Base-by-base conservation (phyloP, 495 filamentous ascomycete genomes). In the Penicillium lagena region DNA sequence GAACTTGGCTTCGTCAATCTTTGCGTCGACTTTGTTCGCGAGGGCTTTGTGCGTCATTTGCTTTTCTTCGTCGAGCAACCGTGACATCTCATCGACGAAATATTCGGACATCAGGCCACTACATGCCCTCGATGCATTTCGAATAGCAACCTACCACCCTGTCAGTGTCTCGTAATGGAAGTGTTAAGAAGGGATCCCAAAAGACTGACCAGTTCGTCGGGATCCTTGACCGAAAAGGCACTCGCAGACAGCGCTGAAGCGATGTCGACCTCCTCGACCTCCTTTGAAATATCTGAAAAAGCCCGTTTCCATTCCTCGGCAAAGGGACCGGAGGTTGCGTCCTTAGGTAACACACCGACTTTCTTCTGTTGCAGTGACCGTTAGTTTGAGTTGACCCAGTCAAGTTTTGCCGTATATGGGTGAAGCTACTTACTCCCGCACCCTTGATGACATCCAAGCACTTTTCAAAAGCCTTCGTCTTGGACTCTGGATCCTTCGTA, bases 41-140 rank as follows among this genome's bases (percentile, higher is more conserved):
- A 99, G 76, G 13, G 78, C 75, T 51, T 82, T 85, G 63, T 99
- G 91, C 31, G 89, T 91, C 58, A 97, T 88, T 55, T 96, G 95
- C 71, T 96, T 94, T 62, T 96, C 93, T 50, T 86, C 83, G 51
- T 99, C 93, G 45, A 99, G 78, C 39, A 96, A 80, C 47, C 82
- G 83, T 35, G 91, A 95, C 90, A 99, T 96, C 60, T 96, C 88
- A 60, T 97, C 94, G 42, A 96, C 81, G 60, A 96, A 96, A 63
- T 90, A 97, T 42, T 89, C 86, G 15, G 86, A 86, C 79, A 97
- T 87, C 30, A 96, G 71, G 35, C 87, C 90, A 46, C 90, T 89
- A 49, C 90, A 94, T 29, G 91, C 90, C 55, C 90, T 81, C 11
- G 93, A 94, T 4, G 93, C 89, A 53, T 89, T 90, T 36, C 94